A percentile compares a stretch with the other conserved stretches of the same genome.
Evolutionary conservation across 83 land plant genomes (phyloP).

Genomic region (Diphasiastrum complanatum): DNA sequence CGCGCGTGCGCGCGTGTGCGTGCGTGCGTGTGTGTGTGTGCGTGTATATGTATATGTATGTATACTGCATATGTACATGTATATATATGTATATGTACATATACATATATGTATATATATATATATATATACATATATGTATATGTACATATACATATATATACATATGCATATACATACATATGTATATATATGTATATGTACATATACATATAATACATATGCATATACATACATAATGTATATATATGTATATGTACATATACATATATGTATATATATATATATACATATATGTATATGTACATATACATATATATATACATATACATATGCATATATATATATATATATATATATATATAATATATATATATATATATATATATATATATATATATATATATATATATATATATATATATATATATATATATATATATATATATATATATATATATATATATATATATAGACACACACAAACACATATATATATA

Average conservation of each 20-base stretch:
- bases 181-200: not conserved
- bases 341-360: not conserved
- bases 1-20: no score
- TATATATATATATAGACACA: not conserved
- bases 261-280: no score
- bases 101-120: conserved; percentile 5
- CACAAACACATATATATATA: not conserved
- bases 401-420: no score
- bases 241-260: no score
- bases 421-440: conserved; percentile 2
- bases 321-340: not conserved
- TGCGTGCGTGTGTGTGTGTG: conserved; percentile 10
- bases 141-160: no score
- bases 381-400: no score
- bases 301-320: not conserved
- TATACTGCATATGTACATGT: not conserved
- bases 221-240: not conserved
- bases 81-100: not conserved
- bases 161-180: no score
- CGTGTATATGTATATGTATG: not conserved
- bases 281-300: not conserved
- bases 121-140: no score
- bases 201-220: not conserved
- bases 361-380: no score
- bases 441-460: not conserved